Evolutionary conservation across 2,329 filamentous ascomycete species (phyloP).

Genomic region (Metarhizium anisopliae): DNA sequence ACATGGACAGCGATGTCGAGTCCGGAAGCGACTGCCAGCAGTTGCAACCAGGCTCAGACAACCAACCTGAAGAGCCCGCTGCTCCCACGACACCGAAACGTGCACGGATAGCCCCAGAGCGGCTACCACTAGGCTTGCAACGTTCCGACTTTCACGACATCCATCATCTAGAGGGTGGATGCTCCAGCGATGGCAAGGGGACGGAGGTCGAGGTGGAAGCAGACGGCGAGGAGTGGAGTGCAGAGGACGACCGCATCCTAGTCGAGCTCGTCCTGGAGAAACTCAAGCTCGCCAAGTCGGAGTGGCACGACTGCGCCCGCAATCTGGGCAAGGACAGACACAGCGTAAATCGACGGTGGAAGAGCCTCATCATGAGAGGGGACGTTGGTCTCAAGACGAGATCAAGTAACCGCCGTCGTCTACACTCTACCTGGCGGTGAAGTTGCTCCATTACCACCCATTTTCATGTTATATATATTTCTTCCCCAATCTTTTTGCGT

Average conservation of each 20-base stretch:
- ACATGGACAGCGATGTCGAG: constrained; percentile 28
- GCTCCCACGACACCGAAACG: constrained; percentile 49
- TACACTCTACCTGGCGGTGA: constrained; percentile 49
- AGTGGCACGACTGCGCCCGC: constrained; percentile 60
- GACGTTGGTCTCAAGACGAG: constrained; percentile 49
- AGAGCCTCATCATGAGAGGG: constrained; percentile 49
- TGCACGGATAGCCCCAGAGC: constrained; percentile 49
- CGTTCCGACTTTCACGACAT: constrained; percentile 49
- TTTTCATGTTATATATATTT: neutral
- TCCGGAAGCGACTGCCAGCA: constrained; percentile 12
- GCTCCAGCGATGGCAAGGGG: constrained; percentile 15
- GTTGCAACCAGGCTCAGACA: constrained; percentile 12
- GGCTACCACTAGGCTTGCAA: constrained; percentile 50
- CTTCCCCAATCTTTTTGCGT: neutral
- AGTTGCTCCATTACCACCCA: no score
- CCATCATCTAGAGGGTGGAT: constrained; percentile 22
- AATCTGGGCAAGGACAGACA: constrained; percentile 52
- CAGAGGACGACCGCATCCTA: constrained; percentile 54
- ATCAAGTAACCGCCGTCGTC: constrained; percentile 31
- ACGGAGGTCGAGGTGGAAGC: constrained; percentile 33
- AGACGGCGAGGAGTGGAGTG: constrained; percentile 46
- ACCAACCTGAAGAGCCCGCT: constrained; percentile 5
- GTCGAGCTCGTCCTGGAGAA: constrained; percentile 62
- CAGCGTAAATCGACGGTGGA: constrained; percentile 52
- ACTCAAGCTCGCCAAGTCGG: constrained; percentile 52